phyloP scores from a whole-genome alignment of 768 basidiomycete genomes.

The Pleurotus eryngii region DNA sequence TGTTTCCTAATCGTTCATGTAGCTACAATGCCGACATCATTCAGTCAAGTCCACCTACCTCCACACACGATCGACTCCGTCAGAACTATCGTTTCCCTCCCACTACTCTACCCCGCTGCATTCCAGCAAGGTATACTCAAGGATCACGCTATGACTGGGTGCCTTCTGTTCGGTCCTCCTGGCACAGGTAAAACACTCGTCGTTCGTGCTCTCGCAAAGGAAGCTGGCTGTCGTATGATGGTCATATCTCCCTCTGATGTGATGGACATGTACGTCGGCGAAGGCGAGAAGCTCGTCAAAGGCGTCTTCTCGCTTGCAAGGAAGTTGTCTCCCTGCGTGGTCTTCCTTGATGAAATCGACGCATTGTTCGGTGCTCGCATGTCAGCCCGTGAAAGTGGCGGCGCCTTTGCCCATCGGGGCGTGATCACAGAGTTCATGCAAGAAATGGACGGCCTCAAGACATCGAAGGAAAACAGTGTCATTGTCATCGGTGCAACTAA shows the following conservation, averaged over 20 bases:
- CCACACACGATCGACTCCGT: slow-evolving; percentile 87
- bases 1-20: background rate
- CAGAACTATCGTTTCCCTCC: slow-evolving; percentile 86
- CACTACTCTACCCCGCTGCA: slow-evolving; percentile 80
- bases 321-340: slow-evolving; percentile 82
- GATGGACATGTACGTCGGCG: slow-evolving; percentile 94
- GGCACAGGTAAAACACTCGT: slow-evolving; percentile 87
- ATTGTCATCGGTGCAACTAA: slow-evolving; percentile 96
- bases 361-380: slow-evolving; percentile 86
- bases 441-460: slow-evolving; percentile 92
- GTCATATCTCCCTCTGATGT: slow-evolving; percentile 89
- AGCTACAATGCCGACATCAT: slow-evolving; percentile 80
- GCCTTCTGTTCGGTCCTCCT: slow-evolving; percentile 89
- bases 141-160: slow-evolving; percentile 89
- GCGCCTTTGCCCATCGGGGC: slow-evolving; percentile 80
- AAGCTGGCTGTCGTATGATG: slow-evolving; percentile 93
- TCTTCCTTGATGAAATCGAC: slow-evolving; percentile 95
- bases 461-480: slow-evolving; percentile 74
- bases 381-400: slow-evolving; percentile 71
- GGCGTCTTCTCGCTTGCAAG: slow-evolving; percentile 88
- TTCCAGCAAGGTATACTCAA: slow-evolving; percentile 89
- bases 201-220: slow-evolving; percentile 87
- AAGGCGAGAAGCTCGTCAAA: slow-evolving; percentile 86
- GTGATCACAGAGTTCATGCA: slow-evolving; percentile 94
- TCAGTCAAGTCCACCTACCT: slow-evolving; percentile 86